Base-by-base conservation (phyloP, 2,329 filamentous ascomycete genomes). In the Sarocladium brachiariae region DNA sequence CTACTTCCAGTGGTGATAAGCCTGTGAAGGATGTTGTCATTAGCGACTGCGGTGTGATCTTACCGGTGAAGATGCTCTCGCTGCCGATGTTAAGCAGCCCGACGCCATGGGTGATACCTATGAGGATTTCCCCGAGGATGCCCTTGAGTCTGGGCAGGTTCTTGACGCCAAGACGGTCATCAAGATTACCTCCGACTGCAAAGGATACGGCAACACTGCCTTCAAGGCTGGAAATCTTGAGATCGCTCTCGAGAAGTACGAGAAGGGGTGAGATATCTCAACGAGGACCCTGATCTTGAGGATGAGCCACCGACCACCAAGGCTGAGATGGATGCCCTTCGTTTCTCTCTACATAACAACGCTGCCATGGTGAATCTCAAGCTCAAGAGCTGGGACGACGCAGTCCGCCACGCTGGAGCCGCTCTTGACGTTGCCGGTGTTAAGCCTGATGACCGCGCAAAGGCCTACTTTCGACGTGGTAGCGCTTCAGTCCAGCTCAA, bases 121-220 rank as follows among this genome's bases (percentile, higher is more conserved):
- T 71, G 92, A 97, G 72, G 93, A 97, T 66, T 97, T 87, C 70
- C 93, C 93, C 30, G 90, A 96, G 65, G 93, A 99, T 70, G 81
- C 85, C 60, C 68, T 65, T 18, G 65, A 77, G 45, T 70, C 81
- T 50, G 74, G 83, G 50, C 30, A 49, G 18, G 18, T 18, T 16
- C 77, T 90, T 55, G 78, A 81, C 47, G 86, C 86, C 13, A 65
- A 75, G 16, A 78, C 86, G 54, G 80, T 90, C 55, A 77, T 89
- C 65, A 81, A 87, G 69, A 91, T 97, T 54, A 90, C 88, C 2
- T 74, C 78, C 4, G 88, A 88, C 57, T 82, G 95, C 68, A 99
- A 99, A 74, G 87, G 87, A 31, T 93, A 86, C 63, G 93, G 93
- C 60, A 97, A 95, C 75, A 83, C 83, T 59, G 90, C 91, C 1